Evolutionary conservation across 768 basidiomycete species (phyloP).

Genomic region (Dioszegia crocea): DNA sequence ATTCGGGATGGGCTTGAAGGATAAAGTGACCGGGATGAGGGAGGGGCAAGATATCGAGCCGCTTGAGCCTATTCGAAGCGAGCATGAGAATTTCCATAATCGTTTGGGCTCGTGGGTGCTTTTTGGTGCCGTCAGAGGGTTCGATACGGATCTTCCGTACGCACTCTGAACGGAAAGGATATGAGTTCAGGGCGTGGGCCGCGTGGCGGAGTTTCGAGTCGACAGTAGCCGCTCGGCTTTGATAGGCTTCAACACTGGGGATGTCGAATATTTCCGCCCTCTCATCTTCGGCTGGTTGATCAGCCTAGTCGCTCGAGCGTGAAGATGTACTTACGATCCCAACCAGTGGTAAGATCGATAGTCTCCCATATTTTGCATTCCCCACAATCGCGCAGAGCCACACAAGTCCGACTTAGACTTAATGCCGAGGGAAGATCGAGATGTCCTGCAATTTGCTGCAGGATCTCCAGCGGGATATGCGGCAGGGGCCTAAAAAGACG

Average conservation of each 20-base stretch:
- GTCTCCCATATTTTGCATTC: conserved; percentile 12
- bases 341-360: conserved; percentile 9
- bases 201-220: background rate
- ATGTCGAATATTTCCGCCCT: too few species aligned
- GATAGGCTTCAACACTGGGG: background rate
- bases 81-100: background rate
- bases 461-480: conserved; percentile 13
- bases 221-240: background rate
- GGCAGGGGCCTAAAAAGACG: background rate
- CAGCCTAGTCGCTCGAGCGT: background rate
- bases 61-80: background rate
- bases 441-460: conserved; percentile 5
- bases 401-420: conserved; percentile 10
- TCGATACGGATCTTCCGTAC: conserved; percentile 3
- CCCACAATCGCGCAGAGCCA: conserved; percentile 10
- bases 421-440: conserved; percentile 4
- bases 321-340: conserved; percentile 4
- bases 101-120: background rate
- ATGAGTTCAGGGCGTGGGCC: background rate
- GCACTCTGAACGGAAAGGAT: conserved; percentile 9
- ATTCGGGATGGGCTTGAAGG: too few species aligned
- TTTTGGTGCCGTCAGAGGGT: conserved; percentile 1
- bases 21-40: too few species aligned
- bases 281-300: background rate
- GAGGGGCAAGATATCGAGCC: background rate